Percentiles rank a stretch among this genome's conserved stretches.
These are phyloP conservation scores for Eragrostis tef DNA, from an alignment of 202 grass and related monocot species.

Conservation along the genomic window DNA sequence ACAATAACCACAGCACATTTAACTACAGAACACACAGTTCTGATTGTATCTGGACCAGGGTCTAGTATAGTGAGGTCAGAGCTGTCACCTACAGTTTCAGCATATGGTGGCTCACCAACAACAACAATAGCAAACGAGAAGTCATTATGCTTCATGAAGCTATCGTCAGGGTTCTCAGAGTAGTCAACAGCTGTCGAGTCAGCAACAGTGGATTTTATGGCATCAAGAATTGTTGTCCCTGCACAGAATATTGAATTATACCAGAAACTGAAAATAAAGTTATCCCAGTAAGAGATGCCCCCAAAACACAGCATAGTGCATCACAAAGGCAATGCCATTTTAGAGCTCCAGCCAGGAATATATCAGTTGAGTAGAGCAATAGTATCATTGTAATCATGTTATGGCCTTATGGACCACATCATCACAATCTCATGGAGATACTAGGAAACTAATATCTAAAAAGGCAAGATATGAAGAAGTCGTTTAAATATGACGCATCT, in stretches of 20 bases:
- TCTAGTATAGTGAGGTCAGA: conserved; percentile 74
- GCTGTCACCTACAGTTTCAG: conserved; percentile 77
- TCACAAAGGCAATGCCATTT: neutral
- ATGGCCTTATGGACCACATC: neutral
- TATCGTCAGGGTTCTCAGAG: conserved; percentile 70
- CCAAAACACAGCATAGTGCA: neutral
- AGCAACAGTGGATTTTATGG: conserved; percentile 75
- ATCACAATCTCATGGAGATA: neutral
- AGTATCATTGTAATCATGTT: neutral
- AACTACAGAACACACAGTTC: conserved; percentile 65
- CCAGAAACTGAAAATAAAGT: neutral
- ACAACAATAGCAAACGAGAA: conserved; percentile 79
- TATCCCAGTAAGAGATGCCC: neutral
- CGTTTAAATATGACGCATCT: neutral
- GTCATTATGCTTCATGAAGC: conserved; percentile 69
- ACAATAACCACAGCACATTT: conserved; percentile 82
- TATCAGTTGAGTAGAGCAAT: neutral
- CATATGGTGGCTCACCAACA: conserved; percentile 78
- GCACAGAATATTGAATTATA: conserved; percentile 36
- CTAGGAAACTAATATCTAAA: conserved; percentile 7
- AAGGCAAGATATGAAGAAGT: neutral
- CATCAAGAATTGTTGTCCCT: conserved; percentile 90
- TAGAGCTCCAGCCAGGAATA: neutral
- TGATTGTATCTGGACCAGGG: conserved; percentile 75
- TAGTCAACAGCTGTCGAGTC: conserved; percentile 66